Base-by-base conservation (phyloP, 169 alveolate genomes). In the Cryptosporidium sp. region DNA sequence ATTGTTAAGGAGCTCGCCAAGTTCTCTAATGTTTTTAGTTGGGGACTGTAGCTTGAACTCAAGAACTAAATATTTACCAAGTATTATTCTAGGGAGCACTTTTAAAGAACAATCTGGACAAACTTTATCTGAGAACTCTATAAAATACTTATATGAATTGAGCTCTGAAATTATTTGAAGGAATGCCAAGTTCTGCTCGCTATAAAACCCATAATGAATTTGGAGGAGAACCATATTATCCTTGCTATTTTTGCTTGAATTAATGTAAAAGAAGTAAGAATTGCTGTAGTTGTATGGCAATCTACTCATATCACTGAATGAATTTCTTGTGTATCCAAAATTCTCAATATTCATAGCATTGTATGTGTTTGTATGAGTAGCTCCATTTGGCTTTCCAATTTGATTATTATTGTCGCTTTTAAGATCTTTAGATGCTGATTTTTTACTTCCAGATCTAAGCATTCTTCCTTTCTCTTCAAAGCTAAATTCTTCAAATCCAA, bases 1-100 rank as follows among this genome's bases (percentile, higher is more conserved):
- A 42, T 42, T 37, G 21, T 56, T 53, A 29, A 73, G 70, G 39
- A 73, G 68, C 21, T 73, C 70, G 7, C 62, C 48, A 16, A 73
- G 53, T 23, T 73, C 86, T 16, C 45, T 53, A 42, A 73, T 60
- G 52, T 73, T 73, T 42, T 73, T 73, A 12, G 70, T 16, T 16
- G 37, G 1, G 29, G 86, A 73, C 39, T 73, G 86, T 16, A 73
- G 44, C 58, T 73, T 73, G 48, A 73, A 73, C 37, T 73, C 86
- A 4, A 73, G 68, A 18, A 73, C 70, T 6, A 73, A 53, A 73
- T 73, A 58, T 26, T 73, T 73, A 14, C 86, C 68, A 18, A 73
- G 33, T n/a, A 73, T 56, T 16, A 60, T 60, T 35, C 86, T 73
- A 2, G 86, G 86, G 9, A 73, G 68, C 37, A 73, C 56, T 35